Evolutionary conservation across 2,329 filamentous ascomycete genomes (phyloP), one percentile per base, ranked within the genome.

Genomic region (Ophiosphaerella narmari): DNA sequence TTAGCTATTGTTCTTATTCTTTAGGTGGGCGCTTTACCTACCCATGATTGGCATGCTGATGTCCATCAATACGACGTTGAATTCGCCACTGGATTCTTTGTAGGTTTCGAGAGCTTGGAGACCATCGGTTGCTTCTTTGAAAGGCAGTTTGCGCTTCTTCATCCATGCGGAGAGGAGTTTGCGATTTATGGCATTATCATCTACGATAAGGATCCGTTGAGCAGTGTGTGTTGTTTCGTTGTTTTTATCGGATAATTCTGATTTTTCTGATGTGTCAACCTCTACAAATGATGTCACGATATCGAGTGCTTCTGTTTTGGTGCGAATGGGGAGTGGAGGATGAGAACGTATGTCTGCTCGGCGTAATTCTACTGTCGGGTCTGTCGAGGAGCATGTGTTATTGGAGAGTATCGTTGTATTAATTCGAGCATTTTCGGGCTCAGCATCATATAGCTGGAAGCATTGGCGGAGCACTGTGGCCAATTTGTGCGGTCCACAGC

Each of bases 141-240:
- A 66, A 2, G 40, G n/a, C 2, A 62, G 41, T 7, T 54, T 54
- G 21, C 50, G 47, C 34, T 61, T 65, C 18, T 61, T 66, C 48
- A 66, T 44, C 46, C 66, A 68, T 1, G 60, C 56, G 12, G 50
- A 52, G 13, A 70, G 55, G 26, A 70, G 56, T 52, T 63, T 18
- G 7, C 70, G 53, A 31, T 74, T 74, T 24, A 74, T 62, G 2
- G 59, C 37, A 39, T 74, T 74, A 42, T 74, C 72, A 43, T 74
- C 72, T 0, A 70, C 67, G 2, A 74, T 60, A 1, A 74, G 60
- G 7, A 70, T 51, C 18, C 55, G 44, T 38, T 5, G 18, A 21
- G 18, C 18, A 21, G 18, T 21, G 4, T 21, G 26, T 11, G 23
- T 46, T 29, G 8, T 16, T 24, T 11, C n/a, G 21, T 16, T 24